These are phyloP conservation scores for Starmerella potacharoeniae DNA, from an alignment of 805 yeast species.

Conservation along the genomic window DNA sequence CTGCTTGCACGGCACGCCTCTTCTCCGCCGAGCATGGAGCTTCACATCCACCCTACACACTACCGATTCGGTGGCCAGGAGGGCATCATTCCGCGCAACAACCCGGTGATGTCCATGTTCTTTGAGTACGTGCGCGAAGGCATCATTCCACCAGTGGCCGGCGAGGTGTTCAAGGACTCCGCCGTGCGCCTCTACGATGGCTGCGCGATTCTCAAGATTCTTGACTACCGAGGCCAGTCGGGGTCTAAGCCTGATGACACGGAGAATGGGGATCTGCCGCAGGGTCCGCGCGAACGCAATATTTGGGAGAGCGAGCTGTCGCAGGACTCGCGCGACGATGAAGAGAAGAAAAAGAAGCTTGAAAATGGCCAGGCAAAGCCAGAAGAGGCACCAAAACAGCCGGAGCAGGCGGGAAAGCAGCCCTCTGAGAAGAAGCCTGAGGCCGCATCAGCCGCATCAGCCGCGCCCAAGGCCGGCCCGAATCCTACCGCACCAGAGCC, in stretches of 20 bases:
- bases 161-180: conserved; percentile 81
- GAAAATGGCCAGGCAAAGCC: neutral
- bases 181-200: conserved; percentile 82
- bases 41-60: conserved; percentile 86
- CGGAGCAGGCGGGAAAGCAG: neutral
- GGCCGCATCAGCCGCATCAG: neutral
- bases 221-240: conserved; percentile 57
- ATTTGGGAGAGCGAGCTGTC: conserved; percentile 1
- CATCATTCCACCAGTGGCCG: conserved; percentile 76
- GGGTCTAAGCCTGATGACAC: neutral
- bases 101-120: conserved; percentile 64
- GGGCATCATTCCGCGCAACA: conserved; percentile 69
- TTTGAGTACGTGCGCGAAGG: conserved; percentile 68
- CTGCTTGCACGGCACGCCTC: conserved; percentile 65
- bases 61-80: conserved; percentile 86
- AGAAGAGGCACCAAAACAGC: neutral
- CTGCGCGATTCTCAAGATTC: conserved; percentile 72
- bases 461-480: neutral
- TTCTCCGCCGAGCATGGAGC: conserved; percentile 69
- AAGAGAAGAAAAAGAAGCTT: neutral
- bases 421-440: neutral
- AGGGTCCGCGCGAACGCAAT: conserved; percentile 8
- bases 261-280: neutral
- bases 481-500: neutral
- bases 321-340: neutral